Percentiles rank a stretch among this genome's conserved stretches.
Evolutionary conservation across 2,329 filamentous ascomycete genomes (phyloP).

Genomic region (Claviceps africana): DNA sequence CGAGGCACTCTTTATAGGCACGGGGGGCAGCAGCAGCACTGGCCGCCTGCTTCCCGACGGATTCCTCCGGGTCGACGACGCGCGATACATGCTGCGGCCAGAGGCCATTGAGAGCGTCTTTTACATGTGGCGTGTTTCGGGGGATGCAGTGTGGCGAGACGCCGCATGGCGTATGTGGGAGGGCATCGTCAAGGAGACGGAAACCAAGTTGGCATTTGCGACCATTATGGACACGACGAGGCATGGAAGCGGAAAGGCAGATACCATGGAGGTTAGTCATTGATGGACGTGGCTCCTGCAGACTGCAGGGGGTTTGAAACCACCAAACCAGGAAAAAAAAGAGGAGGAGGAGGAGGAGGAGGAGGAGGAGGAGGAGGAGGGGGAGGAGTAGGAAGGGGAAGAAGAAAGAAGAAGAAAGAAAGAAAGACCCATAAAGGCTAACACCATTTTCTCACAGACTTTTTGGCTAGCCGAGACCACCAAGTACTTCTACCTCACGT

Average conservation of each 20-base stretch:
- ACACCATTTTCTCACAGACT: constrained; percentile 19
- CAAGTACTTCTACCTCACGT: constrained; percentile 67
- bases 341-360: too few species aligned
- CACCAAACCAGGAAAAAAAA: background rate
- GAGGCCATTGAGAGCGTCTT: constrained; percentile 40
- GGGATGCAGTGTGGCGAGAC: constrained; percentile 28
- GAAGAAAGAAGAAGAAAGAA: background rate
- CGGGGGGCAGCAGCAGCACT: constrained; percentile 9
- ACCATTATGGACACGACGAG: constrained; percentile 23
- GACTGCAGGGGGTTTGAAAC: background rate
- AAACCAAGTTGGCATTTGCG: constrained; percentile 30
- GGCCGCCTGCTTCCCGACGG: constrained; percentile 28
- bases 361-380: too few species aligned
- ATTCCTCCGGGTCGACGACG: constrained; percentile 39
- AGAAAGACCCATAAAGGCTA: background rate
- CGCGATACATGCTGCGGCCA: constrained; percentile 30
- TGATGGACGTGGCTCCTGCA: background rate
- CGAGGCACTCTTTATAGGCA: constrained; percentile 11
- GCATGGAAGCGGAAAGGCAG: constrained; percentile 23
- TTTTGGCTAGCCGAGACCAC: constrained; percentile 67
- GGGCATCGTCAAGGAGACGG: constrained; percentile 26
- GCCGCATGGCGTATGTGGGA: constrained; percentile 36
- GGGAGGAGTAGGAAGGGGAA: too few species aligned
- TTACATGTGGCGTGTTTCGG: constrained; percentile 36
- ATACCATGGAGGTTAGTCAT: constrained; percentile 46